Percentiles rank a stretch among this genome's conserved stretches.
phyloP scores from a whole-genome alignment of 345 rosid genomes.

The Alliaria petiolata region DNA sequence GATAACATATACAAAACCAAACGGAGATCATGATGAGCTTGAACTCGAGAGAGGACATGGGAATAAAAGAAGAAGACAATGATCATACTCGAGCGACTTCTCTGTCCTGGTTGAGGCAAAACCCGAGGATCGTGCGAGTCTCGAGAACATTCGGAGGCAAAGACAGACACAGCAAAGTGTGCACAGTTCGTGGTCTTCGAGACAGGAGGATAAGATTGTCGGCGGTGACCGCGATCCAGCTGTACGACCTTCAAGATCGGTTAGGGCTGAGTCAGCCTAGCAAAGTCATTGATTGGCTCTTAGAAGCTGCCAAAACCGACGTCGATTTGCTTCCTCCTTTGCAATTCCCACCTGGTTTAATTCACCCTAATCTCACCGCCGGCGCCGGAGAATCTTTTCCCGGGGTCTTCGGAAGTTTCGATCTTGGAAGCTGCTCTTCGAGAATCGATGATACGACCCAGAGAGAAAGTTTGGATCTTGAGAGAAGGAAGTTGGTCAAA shows the following conservation, averaged over 20 bases:
- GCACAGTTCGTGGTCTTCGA: conserved; percentile 78
- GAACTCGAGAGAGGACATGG: conserved; percentile 1
- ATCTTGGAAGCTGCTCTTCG: conserved; percentile 34
- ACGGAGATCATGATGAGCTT: background rate
- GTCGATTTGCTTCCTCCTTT: conserved; percentile 85
- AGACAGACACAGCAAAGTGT: conserved; percentile 94
- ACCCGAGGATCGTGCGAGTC: conserved; percentile 87
- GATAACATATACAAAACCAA: background rate
- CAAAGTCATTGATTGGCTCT: conserved; percentile 89
- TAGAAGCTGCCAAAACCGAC: conserved; percentile 62
- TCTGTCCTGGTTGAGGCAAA: conserved; percentile 37
- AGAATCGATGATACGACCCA: conserved; percentile 34
- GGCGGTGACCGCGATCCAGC: conserved; percentile 74
- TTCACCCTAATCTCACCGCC: conserved; percentile 44
- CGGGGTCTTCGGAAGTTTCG: conserved; percentile 28
- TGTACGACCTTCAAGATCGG: conserved; percentile 82
- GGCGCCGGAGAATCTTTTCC: conserved; percentile 29
- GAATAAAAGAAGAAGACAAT: conserved; percentile 9
- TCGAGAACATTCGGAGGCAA: conserved; percentile 84
- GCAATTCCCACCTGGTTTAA: conserved; percentile 61
- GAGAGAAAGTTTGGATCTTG: conserved; percentile 18
- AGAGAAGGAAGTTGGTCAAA: conserved; percentile 51
- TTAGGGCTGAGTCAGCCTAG: conserved; percentile 87
- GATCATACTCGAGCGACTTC: background rate
- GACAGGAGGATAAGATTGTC: conserved; percentile 89